phyloP scores from a whole-genome alignment of 305 asterid species.

The Plantago rigida region DNA sequence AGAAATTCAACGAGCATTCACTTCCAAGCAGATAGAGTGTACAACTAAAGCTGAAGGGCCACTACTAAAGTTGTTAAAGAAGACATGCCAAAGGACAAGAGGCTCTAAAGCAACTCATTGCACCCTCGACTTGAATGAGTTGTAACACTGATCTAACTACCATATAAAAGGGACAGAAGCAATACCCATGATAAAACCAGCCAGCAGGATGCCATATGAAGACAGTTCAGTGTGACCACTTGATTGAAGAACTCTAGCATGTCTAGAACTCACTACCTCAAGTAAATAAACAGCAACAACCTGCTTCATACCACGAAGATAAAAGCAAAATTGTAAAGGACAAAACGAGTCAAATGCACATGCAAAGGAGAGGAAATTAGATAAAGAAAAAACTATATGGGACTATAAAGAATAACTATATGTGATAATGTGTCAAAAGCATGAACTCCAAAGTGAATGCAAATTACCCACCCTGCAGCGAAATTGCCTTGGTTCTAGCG shows the following conservation, averaged over 20 bases:
- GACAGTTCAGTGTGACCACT: slow-evolving; percentile 28
- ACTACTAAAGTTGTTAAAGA: no score
- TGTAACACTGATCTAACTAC: background rate
- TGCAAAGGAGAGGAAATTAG: background rate
- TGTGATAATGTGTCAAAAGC: no score
- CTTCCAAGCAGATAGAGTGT: no score
- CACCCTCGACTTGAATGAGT: background rate
- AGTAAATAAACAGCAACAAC: slow-evolving; percentile 56
- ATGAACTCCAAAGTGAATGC: no score
- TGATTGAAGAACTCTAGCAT: slow-evolving; percentile 26
- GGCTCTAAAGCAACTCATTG: no score
- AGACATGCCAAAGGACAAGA: no score
- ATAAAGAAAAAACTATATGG: background rate
- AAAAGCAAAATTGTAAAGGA: slow-evolving; percentile 1
- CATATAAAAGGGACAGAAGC: slow-evolving; percentile 22
- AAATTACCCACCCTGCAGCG: slow-evolving; percentile 61
- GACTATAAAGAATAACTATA: no score
- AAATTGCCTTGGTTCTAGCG: slow-evolving; percentile 43
- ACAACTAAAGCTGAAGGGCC: no score
- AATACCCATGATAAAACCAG: slow-evolving; percentile 78
- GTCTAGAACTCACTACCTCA: slow-evolving; percentile 43
- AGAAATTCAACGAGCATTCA: no score
- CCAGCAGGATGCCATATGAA: slow-evolving; percentile 46
- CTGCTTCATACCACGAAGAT: slow-evolving; percentile 33
- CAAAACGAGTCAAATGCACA: background rate